Conservation (phyloP, 768 basidiomycete genomes). For the Zangia roseola region DNA sequence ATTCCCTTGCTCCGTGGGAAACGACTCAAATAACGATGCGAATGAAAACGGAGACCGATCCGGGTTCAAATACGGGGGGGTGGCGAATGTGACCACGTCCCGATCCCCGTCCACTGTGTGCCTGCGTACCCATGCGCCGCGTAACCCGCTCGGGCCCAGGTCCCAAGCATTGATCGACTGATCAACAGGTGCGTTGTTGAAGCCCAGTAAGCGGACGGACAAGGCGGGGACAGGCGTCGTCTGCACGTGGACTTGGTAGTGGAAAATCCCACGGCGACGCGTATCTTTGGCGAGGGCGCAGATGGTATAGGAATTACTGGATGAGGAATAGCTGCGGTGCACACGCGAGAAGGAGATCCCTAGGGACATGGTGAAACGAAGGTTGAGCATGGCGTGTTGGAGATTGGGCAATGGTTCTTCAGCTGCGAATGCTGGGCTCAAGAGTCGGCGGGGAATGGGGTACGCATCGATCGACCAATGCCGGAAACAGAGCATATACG, state of each 20-base stretch:
- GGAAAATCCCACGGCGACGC: slow-evolving; percentile 44
- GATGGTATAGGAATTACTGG: slow-evolving; percentile 35
- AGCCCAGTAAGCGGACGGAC: slow-evolving; percentile 28
- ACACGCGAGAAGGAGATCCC: slow-evolving; percentile 40
- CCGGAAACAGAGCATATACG: slow-evolving; percentile 51
- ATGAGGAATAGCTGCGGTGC: slow-evolving; percentile 21
- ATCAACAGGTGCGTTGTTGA: too few species aligned
- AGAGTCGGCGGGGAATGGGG: slow-evolving; percentile 9
- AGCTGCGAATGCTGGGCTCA: neutral
- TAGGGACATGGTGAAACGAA: slow-evolving; percentile 31
- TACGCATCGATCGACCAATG: slow-evolving; percentile 47
- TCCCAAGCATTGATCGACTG: neutral
- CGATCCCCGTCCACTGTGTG: neutral
- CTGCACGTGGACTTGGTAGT: slow-evolving; percentile 35
- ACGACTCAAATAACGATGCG: too few species aligned
- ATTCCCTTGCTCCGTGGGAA: too few species aligned
- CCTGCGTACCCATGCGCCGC: slow-evolving; percentile 6
- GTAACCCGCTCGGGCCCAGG: slow-evolving; percentile 9
- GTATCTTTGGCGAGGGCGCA: slow-evolving; percentile 38
- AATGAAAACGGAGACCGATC: too few species aligned
- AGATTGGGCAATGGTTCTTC: slow-evolving; percentile 13
- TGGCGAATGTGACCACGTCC: too few species aligned
- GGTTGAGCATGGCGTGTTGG: slow-evolving; percentile 12
- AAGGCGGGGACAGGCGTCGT: slow-evolving; percentile 31
- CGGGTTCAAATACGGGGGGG: too few species aligned